phyloP scores from a whole-genome alignment of 2,329 filamentous ascomycete genomes.

The Aspergillus pseudoterreus region DNA sequence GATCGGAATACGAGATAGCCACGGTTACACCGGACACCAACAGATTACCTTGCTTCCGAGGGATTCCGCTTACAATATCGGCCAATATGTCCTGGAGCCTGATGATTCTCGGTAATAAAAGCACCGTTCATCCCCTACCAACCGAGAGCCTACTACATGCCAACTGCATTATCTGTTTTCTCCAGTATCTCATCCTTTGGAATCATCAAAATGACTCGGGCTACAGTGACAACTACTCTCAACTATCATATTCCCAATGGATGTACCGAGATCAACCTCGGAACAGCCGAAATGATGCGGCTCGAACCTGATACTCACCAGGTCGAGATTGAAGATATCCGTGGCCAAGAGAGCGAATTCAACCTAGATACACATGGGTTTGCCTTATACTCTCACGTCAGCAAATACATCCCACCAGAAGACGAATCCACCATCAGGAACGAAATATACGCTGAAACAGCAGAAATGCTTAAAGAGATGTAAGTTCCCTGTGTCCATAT shows the following conservation, averaged over 20 bases:
- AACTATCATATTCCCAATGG: conserved; percentile 1
- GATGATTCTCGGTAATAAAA: background rate
- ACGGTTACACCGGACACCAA: background rate
- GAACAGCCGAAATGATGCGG: background rate
- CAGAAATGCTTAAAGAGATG: background rate
- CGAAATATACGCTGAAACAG: conserved; percentile 1
- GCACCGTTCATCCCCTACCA: background rate
- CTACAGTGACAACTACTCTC: background rate
- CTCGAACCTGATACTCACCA: background rate
- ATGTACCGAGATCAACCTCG: background rate
- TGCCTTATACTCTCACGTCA: background rate
- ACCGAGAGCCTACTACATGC: background rate
- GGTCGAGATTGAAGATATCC: conserved; percentile 3
- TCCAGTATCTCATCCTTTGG: background rate
- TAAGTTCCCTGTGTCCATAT: background rate
- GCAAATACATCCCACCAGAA: background rate
- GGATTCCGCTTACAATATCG: background rate
- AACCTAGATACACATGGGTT: conserved; percentile 4
- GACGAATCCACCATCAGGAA: background rate
- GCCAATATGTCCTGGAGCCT: too few species aligned
- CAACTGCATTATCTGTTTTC: background rate
- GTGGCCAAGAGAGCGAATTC: background rate
- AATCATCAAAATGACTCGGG: background rate
- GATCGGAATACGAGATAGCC: background rate
- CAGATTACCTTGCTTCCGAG: background rate